Evolutionary conservation across 164 flowering plant species (phyloP).

Genomic region (Vitis labrusca): DNA sequence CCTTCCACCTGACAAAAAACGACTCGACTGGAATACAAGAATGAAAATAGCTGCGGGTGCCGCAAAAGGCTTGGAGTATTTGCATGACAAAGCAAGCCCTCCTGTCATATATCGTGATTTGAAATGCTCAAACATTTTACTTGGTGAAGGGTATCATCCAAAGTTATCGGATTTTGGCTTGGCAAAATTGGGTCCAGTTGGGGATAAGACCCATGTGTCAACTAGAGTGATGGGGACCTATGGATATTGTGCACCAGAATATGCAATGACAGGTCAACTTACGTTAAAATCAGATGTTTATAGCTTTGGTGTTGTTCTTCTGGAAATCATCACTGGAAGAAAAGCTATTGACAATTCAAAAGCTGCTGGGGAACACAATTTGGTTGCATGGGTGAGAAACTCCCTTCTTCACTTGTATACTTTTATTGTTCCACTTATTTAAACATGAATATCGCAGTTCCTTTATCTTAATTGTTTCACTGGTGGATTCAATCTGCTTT

Average conservation of each 20-base stretch:
- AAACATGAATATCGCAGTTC: background rate
- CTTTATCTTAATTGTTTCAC: background rate
- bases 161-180: conserved; percentile 65
- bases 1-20: conserved; percentile 44
- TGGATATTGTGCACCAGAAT: conserved; percentile 71
- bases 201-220: conserved; percentile 63
- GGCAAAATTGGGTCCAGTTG: conserved; percentile 66
- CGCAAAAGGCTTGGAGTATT: conserved; percentile 63
- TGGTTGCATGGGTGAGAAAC: conserved; percentile 58
- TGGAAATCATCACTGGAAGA: conserved; percentile 63
- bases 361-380: conserved; percentile 53
- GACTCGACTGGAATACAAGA: conserved; percentile 60
- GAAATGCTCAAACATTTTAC: conserved; percentile 59
- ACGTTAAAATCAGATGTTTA: conserved; percentile 65
- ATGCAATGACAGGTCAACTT: conserved; percentile 64
- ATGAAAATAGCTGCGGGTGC: conserved; percentile 71
- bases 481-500: too few relatives aligned
- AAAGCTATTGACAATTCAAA: conserved; percentile 61
- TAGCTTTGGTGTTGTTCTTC: conserved; percentile 68
- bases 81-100: conserved; percentile 62
- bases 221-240: conserved; percentile 71
- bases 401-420: background rate
- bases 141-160: conserved; percentile 51
- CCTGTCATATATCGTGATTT: conserved; percentile 68
- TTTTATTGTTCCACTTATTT: background rate